Evolutionary conservation across 2,329 filamentous ascomycete genomes (phyloP), one percentile per base, ranked within the genome.

Genomic region (Pseudocercospora ulei): DNA sequence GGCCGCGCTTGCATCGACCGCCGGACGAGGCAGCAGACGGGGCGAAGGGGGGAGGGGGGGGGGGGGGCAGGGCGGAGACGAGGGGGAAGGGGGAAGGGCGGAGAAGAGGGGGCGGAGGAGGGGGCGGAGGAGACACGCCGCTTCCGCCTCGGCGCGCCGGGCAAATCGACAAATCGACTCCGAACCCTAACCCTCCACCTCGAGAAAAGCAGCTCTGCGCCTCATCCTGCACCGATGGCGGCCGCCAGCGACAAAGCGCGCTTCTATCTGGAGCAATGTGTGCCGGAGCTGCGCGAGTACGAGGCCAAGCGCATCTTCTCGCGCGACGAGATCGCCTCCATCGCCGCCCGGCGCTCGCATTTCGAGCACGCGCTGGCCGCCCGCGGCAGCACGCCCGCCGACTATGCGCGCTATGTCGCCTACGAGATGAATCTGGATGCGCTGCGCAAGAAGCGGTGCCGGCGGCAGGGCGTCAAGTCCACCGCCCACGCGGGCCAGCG

Each of bases 331-430:
- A 94, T 98, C 59, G 75, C 76, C 46, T 80, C 80, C 29, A 86
- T 98, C 49, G 80, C 92, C 36, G 79, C 80, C 58, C 94, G 90
- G 62, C 79, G 90, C 53, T 93, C 85, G 56, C 82, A 92, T 54
- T 92, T 87, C 60, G 90, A 98, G 62, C 88, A 95, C 65, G 81
- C 78, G 41, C 75, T 96, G 51, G 82, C 94, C 46, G 79, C 84
- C 2, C 78, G 85, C 14, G 84, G 86, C 33, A 78, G 79, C 44
- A 74, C 75, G 26, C 74, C 87, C 0, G 65, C 73, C 43, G 85
- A 95, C 59, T 96, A 84, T 66, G 78, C 83, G 38, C 75, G 78
- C 51, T 98, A 96, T 66, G 80, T 82, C 29, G 75, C 75, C 48
- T 79, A 77, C 55, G 76, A 80, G 56, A 76, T 75, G 64, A 80